These are phyloP conservation scores for Purpureocillium takamizusanense DNA, from an alignment of 2,329 filamentous ascomycete genomes.

Conservation along the genomic window DNA sequence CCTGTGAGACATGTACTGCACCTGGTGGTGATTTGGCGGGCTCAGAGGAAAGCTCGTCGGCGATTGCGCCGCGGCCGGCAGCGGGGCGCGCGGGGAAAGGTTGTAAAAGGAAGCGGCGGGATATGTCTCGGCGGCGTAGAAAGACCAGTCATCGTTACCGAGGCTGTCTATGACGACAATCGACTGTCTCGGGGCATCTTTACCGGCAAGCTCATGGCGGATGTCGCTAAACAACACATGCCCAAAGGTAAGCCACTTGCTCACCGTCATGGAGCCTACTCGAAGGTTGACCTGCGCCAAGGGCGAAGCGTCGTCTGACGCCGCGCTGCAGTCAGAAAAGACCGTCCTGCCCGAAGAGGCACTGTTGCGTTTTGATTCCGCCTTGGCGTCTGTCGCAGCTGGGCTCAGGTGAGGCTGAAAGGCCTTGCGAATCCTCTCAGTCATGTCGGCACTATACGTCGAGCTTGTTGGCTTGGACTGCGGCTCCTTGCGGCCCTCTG, in stretches of 20 bases:
- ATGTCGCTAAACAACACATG: slow-evolving; percentile 76
- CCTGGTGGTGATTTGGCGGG: slow-evolving; percentile 66
- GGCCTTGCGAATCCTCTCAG: slow-evolving; percentile 39
- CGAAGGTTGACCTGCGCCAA: slow-evolving; percentile 66
- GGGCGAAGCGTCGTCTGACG: slow-evolving; percentile 50
- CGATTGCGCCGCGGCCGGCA: slow-evolving; percentile 34
- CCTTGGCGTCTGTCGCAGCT: not conserved
- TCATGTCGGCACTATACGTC: slow-evolving; percentile 40
- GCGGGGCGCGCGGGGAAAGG: slow-evolving; percentile 49
- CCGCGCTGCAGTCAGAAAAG: slow-evolving; percentile 35
- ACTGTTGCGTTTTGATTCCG: slow-evolving; percentile 19
- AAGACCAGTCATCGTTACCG: slow-evolving; percentile 83
- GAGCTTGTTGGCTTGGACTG: slow-evolving; percentile 17
- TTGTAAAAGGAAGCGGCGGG: slow-evolving; percentile 69
- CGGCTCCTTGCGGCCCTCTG: slow-evolving; percentile 19
- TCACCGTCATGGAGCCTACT: slow-evolving; percentile 74
- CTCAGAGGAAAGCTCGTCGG: slow-evolving; percentile 42
- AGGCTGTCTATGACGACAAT: slow-evolving; percentile 75
- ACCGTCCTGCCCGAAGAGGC: slow-evolving; percentile 23
- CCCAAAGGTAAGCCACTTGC: slow-evolving; percentile 81
- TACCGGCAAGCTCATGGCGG: slow-evolving; percentile 54
- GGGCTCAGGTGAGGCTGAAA: slow-evolving; percentile 34
- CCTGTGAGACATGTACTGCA: slow-evolving; percentile 54
- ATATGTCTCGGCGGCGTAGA: slow-evolving; percentile 75
- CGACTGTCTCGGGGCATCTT: slow-evolving; percentile 33